A percentile compares a stretch with the other conserved stretches of the same genome.
Evolutionary conservation across 345 rosid genomes (phyloP).

Genomic region (Microthlaspi erraticum): DNA sequence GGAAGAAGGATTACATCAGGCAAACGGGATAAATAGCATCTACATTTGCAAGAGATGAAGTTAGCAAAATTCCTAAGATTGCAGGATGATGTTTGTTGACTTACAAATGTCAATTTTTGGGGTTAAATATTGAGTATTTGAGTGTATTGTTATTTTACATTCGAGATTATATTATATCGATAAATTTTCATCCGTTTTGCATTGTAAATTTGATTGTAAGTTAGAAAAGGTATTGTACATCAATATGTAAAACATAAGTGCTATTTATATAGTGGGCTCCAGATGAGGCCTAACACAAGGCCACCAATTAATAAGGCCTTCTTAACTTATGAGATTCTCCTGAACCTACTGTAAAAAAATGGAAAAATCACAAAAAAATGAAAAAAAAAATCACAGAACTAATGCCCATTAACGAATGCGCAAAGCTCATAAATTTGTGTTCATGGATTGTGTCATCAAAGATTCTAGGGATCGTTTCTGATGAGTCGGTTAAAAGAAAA

Average conservation of each 20-base stretch:
- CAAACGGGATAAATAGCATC: too few relatives aligned
- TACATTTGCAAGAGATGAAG: too few relatives aligned
- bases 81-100: neutral
- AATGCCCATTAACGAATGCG: too few relatives aligned
- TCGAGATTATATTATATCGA: too few relatives aligned
- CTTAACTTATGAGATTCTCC: neutral
- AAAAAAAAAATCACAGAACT: too few relatives aligned
- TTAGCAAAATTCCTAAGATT: neutral
- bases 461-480: constrained; percentile 7
- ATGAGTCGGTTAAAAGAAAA: constrained; percentile 9
- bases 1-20: too few relatives aligned
- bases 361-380: too few relatives aligned
- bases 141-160: neutral
- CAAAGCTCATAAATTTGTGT: neutral
- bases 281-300: neutral
- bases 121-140: neutral
- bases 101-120: neutral
- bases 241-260: neutral
- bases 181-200: constrained; percentile 1
- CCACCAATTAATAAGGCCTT: neutral
- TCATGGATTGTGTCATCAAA: neutral
- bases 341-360: too few relatives aligned
- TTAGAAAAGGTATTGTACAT: neutral
- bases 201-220: neutral
- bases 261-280: neutral